Base-by-base conservation (phyloP, 1,284 basidiomycete species). In the Moesziomyces parantarcticus region DNA sequence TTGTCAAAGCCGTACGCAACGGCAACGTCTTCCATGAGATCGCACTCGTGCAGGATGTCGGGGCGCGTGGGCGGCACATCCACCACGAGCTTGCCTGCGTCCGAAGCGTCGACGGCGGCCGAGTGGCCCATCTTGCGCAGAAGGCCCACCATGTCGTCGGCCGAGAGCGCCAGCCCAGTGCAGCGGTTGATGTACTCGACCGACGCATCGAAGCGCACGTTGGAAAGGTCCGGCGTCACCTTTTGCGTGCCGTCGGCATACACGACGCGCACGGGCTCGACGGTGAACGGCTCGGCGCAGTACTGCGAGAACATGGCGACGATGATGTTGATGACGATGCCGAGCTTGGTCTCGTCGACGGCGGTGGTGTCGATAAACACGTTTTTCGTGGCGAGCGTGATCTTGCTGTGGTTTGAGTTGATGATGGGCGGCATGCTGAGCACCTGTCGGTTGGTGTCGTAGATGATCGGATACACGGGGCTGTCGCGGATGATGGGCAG, bases 1-100 rank as follows among this genome's bases (percentile, higher is more conserved):
- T 96, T 96, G 87, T 99, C 97, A 87, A 95, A 99, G 1, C 97
- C 97, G 82, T 95, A 97, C 0, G 94, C 96, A 70, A 99, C 94
- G 5, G 97, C 97, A 1, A 92, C 93, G 78, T 99, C 96, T 84
- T 99, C 96, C 91, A 99, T 93, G 79, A 99, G 89, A 84, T 99
- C 96, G 81, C 95, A 97, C 85, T 98, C 94, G 84, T 99, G 97
- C 62, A 99, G 87, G 73, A 99, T 97, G 83, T 99, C 96, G 1
- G 97, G 94, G 46, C 96, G 89, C 13, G 94, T 98, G 29, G 92
- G 88, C 2, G 96, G 96, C 36, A 99, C 88, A 41, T 89, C 86
- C 25, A 99, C 91, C 50, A 89, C 79, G 22, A 93, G 85, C 77
- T 91, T 89, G 75, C 93, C 91, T 0, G 87, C 53, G 5, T 57